Evolutionary conservation across 1,139 yeast species (phyloP).

Genomic region (Blastobotrys malaysiensis): DNA sequence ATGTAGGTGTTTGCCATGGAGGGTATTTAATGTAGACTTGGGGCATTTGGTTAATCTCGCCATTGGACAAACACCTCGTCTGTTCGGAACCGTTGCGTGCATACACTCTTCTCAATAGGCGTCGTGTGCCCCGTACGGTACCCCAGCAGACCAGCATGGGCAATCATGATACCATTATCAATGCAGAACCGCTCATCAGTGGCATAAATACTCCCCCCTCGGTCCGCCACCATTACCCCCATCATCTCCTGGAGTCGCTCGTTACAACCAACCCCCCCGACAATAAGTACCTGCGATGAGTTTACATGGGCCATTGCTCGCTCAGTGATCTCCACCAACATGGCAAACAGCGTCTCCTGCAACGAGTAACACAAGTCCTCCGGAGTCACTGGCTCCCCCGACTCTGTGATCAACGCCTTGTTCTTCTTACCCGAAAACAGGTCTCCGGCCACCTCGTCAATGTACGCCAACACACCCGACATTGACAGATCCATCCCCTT

Average conservation of each 20-base stretch:
- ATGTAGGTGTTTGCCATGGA: too few relatives aligned
- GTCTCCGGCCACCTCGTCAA: constrained; percentile 75
- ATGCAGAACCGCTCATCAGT: constrained; percentile 97
- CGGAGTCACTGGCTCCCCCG: constrained; percentile 51
- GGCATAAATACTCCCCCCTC: constrained; percentile 84
- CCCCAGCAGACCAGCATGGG: constrained; percentile 90
- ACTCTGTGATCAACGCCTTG: constrained; percentile 44
- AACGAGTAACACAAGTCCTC: constrained; percentile 90
- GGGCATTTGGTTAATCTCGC: constrained; percentile 34
- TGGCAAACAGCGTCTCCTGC: constrained; percentile 88
- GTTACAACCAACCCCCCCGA: constrained; percentile 97
- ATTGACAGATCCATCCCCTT: constrained; percentile 97
- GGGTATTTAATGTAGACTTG: too few relatives aligned
- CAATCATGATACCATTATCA: constrained; percentile 98
- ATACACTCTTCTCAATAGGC: constrained; percentile 63
- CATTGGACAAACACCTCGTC: constrained; percentile 90
- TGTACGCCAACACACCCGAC: constrained; percentile 87
- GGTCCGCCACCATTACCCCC: constrained; percentile 84
- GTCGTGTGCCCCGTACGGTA: constrained; percentile 73
- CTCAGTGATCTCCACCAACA: constrained; percentile 97
- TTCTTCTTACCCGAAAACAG: constrained; percentile 51
- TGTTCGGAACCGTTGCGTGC: constrained; percentile 90
- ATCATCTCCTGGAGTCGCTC: constrained; percentile 91
- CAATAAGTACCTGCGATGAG: constrained; percentile 82
- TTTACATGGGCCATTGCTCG: constrained; percentile 98